These are phyloP conservation scores for Didymella arachidicola DNA, from an alignment of 2,329 filamentous ascomycete species.

Conservation along the genomic window DNA sequence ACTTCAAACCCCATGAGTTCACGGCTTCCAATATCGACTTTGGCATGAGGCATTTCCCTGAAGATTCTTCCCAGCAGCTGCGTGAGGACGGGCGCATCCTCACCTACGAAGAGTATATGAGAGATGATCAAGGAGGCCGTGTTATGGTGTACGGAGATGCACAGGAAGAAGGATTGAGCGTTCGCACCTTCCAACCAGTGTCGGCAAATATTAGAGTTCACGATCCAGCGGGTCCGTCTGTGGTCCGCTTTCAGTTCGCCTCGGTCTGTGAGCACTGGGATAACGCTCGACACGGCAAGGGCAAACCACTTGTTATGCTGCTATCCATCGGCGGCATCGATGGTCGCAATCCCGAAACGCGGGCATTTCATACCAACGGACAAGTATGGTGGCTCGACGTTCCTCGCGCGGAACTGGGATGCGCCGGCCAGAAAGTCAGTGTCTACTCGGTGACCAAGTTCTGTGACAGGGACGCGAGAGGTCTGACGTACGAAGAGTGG, in stretches of 20 bases:
- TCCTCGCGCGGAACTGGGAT: constrained; percentile 57
- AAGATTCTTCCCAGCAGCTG: constrained; percentile 73
- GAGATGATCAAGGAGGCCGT: constrained; percentile 61
- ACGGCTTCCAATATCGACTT: constrained; percentile 79
- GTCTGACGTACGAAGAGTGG: constrained; percentile 54
- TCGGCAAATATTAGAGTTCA: constrained; percentile 67
- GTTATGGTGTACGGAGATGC: constrained; percentile 58
- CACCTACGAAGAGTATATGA: constrained; percentile 83
- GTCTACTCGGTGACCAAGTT: constrained; percentile 68
- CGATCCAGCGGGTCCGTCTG: constrained; percentile 52
- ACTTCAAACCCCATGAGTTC: constrained; percentile 68
- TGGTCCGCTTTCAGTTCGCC: constrained; percentile 80
- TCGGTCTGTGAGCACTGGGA: constrained; percentile 86
- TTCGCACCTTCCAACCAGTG: constrained; percentile 68
- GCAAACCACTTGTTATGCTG: constrained; percentile 73
- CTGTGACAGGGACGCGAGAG: constrained; percentile 60
- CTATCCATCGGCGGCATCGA: constrained; percentile 68
- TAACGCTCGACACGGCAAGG: constrained; percentile 70
- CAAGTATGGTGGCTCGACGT: constrained; percentile 86
- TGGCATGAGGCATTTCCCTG: constrained; percentile 79
- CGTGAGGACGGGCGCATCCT: constrained; percentile 72
- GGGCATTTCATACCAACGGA: constrained; percentile 76
- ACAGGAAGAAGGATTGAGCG: constrained; percentile 58
- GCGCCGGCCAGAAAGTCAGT: constrained; percentile 65
- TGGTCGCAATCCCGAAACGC: constrained; percentile 70